These are phyloP conservation scores for Suhomyces emberorum DNA, from an alignment of 805 yeast genomes.

Conservation along the genomic window DNA sequence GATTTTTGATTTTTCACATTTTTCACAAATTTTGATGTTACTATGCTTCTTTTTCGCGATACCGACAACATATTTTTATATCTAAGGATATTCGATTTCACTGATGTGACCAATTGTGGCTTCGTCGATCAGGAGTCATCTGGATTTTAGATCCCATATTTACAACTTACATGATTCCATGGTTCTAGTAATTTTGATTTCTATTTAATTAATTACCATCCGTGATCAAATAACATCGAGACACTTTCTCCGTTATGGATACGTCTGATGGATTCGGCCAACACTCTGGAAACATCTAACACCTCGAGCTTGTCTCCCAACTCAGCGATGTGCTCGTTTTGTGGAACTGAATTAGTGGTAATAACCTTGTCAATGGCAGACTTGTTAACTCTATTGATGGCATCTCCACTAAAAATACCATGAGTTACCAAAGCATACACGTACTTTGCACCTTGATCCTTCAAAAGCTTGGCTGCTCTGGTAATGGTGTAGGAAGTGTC, in stretches of 20 bases:
- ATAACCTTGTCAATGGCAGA: conserved; percentile 79
- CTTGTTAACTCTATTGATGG: conserved; percentile 63
- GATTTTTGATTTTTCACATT: too few relatives aligned
- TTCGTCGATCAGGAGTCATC: too few relatives aligned
- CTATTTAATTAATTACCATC: conserved; percentile 40
- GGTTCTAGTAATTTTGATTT: too few relatives aligned
- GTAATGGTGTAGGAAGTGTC: conserved; percentile 92
- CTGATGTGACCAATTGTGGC: too few relatives aligned
- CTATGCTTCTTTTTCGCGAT: too few relatives aligned
- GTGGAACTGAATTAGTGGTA: conserved; percentile 91
- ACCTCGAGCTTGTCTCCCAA: conserved; percentile 68
- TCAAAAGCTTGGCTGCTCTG: conserved; percentile 85
- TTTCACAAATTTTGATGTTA: too few relatives aligned
- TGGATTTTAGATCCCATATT: too few relatives aligned
- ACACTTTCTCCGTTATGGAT: conserved; percentile 97
- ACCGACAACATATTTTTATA: too few relatives aligned
- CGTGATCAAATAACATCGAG: conserved; percentile 88
- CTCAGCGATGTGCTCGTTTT: conserved; percentile 49
- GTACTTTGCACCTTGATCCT: conserved; percentile 86
- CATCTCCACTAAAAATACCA: conserved; percentile 91
- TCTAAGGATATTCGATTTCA: too few relatives aligned
- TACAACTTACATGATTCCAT: too few relatives aligned
- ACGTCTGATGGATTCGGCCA: conserved; percentile 93
- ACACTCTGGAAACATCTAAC: conserved; percentile 80
- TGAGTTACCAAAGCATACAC: conserved; percentile 90